Conservation (phyloP, 495 filamentous ascomycete genomes). For the Venustampulla echinocandica region DNA sequence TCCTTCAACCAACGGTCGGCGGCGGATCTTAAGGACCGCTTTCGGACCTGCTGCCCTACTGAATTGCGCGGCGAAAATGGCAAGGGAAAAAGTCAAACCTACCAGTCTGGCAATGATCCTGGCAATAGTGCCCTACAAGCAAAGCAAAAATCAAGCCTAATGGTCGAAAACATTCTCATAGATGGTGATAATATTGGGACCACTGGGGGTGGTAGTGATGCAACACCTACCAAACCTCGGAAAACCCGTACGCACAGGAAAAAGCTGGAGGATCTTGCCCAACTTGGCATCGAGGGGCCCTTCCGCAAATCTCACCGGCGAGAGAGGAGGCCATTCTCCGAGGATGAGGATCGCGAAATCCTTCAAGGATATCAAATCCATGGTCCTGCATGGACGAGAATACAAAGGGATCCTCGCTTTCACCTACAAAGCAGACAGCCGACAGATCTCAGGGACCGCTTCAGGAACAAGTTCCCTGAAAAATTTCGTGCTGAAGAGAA, state of each 20-base stretch:
- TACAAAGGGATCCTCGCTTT: slow-evolving; percentile 61
- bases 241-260: slow-evolving; percentile 46
- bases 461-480: slow-evolving; percentile 71
- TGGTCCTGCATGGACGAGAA: slow-evolving; percentile 73
- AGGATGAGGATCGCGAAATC: slow-evolving; percentile 68
- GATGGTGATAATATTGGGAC: slow-evolving; percentile 26
- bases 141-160: slow-evolving; percentile 27
- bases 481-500: slow-evolving; percentile 35
- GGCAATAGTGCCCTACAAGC: slow-evolving; percentile 15
- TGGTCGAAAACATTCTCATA: slow-evolving; percentile 40
- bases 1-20: slow-evolving; percentile 67
- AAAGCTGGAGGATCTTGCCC: slow-evolving; percentile 44
- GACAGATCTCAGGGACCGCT: slow-evolving; percentile 74
- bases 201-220: not conserved
- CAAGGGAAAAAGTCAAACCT: slow-evolving; percentile 21
- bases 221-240: slow-evolving; percentile 22
- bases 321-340: slow-evolving; percentile 55
- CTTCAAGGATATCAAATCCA: slow-evolving; percentile 65
- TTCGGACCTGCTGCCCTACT: slow-evolving; percentile 66
- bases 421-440: slow-evolving; percentile 58
- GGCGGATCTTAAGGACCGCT: slow-evolving; percentile 80
- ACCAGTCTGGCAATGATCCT: slow-evolving; percentile 17
- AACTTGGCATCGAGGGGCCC: slow-evolving; percentile 44
- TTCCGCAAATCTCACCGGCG: slow-evolving; percentile 48
- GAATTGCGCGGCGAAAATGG: slow-evolving; percentile 33